These are phyloP conservation scores for Phaeosphaeriaceae sp. DNA, from an alignment of 2,329 filamentous ascomycete genomes.

Conservation along the genomic window DNA sequence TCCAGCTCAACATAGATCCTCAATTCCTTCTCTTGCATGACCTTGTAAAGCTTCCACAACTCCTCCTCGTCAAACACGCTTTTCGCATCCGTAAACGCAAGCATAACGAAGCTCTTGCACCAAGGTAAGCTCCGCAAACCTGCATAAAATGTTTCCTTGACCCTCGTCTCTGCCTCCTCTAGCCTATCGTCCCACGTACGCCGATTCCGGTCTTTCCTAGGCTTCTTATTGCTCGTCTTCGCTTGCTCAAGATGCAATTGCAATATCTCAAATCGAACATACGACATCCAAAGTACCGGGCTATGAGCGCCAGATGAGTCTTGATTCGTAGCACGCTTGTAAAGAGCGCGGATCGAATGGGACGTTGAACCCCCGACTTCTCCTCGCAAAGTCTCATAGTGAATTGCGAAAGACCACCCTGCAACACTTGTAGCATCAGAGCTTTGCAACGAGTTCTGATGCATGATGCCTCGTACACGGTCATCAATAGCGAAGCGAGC, in stretches of 20 bases:
- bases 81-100: slow-evolving; percentile 58
- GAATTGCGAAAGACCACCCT: slow-evolving; percentile 62
- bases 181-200: slow-evolving; percentile 22
- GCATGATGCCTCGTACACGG: slow-evolving; percentile 72
- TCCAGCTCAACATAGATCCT: slow-evolving; percentile 64
- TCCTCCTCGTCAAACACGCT: slow-evolving; percentile 54
- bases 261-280: slow-evolving; percentile 42
- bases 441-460: slow-evolving; percentile 47
- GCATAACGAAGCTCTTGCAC: slow-evolving; percentile 66
- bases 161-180: slow-evolving; percentile 47
- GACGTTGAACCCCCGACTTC: slow-evolving; percentile 53
- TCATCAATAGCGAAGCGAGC: slow-evolving; percentile 76
- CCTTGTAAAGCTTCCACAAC: slow-evolving; percentile 60
- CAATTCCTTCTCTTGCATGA: slow-evolving; percentile 68
- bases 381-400: slow-evolving; percentile 59
- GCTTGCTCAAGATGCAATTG: slow-evolving; percentile 20
- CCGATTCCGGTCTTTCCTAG: slow-evolving; percentile 26
- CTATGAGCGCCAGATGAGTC: slow-evolving; percentile 37
- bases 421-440: slow-evolving; percentile 50
- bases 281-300: slow-evolving; percentile 38
- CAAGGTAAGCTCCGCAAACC: slow-evolving; percentile 67
- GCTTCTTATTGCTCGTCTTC: slow-evolving; percentile 12
- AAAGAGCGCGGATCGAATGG: slow-evolving; percentile 62
- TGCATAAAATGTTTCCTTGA: slow-evolving; percentile 62
- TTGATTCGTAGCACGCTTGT: slow-evolving; percentile 57